Evolutionary conservation across 805 yeast species (phyloP), one percentile per base, ranked within the genome.

Genomic region (Candida parachauliodes): DNA sequence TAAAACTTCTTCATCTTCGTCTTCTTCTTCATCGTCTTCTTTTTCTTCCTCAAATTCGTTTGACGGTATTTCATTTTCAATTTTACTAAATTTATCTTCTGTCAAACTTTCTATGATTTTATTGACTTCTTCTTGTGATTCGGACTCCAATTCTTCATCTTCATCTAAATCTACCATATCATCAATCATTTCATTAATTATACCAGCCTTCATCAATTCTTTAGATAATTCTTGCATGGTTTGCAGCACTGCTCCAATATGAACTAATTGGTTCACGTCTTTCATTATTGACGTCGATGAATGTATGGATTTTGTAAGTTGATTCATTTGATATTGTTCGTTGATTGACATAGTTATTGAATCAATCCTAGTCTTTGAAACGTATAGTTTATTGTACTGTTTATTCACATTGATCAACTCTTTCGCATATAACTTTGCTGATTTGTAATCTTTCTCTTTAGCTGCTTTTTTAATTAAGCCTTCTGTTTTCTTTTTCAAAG

Each of bases 181-280:
- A 40, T 85, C 88, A 55, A 89, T 81, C 98, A 93, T 93, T 55
- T 93, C 98, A 48, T 86, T 87, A 37, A 93, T 88, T 31, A 93
- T 76, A 0, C 93, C 93, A 9, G 85, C 77, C 59, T 82, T 84
- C 77, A 85, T 80, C 50, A 91, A 71, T 61, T 93, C 99, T 52
- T 76, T 81, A 42, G 91, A 85, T 40, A 93, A 64, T 49, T 83
- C 94, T 52, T 83, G 83, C 85, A 91, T 88, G 0, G 95, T 81
- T 8, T 76, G 79, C 49, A 79, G 79, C 37, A 93, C 62, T 47
- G 83, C 88, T 0, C 98, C 97, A 37, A 93, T 55, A 44, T 72
- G 72, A 1, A 89, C 82, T 51, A 93, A 67, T 31, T 74, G 73
- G 55, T 88, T 89, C 38, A 93, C 93, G 41, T 91, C 96, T 52